Conservation (phyloP, 148 eudicot genomes). For the Dysphania ambrosioides region DNA sequence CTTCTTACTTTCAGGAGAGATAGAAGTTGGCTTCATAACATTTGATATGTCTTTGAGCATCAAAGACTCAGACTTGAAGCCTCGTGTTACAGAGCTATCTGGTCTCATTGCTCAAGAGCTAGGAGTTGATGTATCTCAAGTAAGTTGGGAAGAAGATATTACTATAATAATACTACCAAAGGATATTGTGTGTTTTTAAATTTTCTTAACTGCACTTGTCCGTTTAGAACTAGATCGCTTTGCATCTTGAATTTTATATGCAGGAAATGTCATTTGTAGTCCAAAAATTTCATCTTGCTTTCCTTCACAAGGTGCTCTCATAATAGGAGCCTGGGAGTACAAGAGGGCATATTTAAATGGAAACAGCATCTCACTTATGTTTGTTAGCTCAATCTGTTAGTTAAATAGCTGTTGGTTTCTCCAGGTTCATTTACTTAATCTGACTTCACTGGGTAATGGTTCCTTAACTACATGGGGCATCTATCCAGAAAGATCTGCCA, state of each 20-base stretch:
- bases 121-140: conserved; percentile 68
- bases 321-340: not conserved
- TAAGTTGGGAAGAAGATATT: conserved; percentile 23
- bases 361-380: not conserved
- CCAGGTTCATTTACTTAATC: conserved; percentile 70
- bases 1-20: conserved; percentile 43
- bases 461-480: conserved; percentile 65
- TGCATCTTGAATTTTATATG: not conserved
- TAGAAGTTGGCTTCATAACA: conserved; percentile 53
- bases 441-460: conserved; percentile 51
- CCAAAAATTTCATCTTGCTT: not conserved
- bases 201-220: not conserved
- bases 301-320: not conserved
- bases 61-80: conserved; percentile 55
- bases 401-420: conserved; percentile 18
- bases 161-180: not conserved
- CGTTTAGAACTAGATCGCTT: not conserved
- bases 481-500: conserved; percentile 58
- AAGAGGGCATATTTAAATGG: not conserved
- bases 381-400: not conserved
- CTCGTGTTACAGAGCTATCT: conserved; percentile 57
- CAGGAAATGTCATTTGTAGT: not conserved
- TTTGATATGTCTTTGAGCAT: conserved; percentile 56
- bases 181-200: not conserved
- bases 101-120: conserved; percentile 60